Conservation (phyloP, 2,329 filamentous ascomycete species). For the Diplodia mutila region DNA sequence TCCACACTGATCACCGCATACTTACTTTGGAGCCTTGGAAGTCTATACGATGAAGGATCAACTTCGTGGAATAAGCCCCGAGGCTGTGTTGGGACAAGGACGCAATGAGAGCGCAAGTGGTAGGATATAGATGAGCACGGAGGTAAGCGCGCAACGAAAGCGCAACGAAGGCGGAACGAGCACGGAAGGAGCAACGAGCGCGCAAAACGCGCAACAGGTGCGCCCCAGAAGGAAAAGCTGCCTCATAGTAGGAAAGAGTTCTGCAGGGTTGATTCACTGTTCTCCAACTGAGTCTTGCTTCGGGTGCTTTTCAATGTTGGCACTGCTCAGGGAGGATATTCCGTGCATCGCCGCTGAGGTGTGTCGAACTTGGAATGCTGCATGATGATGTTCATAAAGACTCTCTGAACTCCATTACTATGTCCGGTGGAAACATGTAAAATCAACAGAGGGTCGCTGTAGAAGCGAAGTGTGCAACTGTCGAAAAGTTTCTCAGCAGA, state of each 20-base stretch:
- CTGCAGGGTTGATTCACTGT: neutral
- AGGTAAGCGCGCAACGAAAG: neutral
- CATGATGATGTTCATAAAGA: neutral
- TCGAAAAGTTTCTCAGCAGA: too few species aligned
- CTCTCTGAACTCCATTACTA: too few species aligned
- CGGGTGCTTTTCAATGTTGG: too few species aligned
- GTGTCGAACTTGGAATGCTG: too few species aligned
- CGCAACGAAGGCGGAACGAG: neutral
- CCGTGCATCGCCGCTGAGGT: too few species aligned
- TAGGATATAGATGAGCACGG: neutral
- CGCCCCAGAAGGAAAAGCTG: neutral
- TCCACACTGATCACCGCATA: neutral
- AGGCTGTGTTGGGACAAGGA: neutral
- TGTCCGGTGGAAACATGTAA: too few species aligned
- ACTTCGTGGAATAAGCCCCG: neutral
- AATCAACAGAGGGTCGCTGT: too few species aligned
- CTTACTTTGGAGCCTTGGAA: neutral
- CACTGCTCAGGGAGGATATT: too few species aligned
- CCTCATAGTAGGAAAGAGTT: neutral
- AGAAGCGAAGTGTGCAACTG: too few species aligned
- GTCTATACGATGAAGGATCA: neutral
- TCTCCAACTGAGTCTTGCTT: too few species aligned
- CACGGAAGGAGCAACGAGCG: neutral
- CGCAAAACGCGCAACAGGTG: neutral
- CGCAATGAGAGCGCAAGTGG: neutral